A percentile compares a stretch with the other conserved stretches of the same genome.
Conservation (phyloP, 805 yeast genomes). For the Kluyveromyces siamensis region DNA sequence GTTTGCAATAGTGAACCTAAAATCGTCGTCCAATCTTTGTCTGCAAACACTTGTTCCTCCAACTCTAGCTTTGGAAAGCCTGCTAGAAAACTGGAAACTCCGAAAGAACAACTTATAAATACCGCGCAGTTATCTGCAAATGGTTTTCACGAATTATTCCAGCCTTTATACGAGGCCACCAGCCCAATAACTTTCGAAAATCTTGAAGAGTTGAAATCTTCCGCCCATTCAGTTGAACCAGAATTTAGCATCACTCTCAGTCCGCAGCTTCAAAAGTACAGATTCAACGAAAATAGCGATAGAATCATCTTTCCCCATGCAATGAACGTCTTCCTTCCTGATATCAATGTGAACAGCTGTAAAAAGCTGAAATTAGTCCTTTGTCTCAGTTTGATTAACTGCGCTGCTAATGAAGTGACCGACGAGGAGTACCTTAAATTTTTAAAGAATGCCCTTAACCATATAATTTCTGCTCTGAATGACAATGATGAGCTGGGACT, state of each 20-base stretch:
- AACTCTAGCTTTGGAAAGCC: not conserved
- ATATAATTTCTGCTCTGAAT: conserved; percentile 25
- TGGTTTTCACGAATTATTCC: conserved; percentile 18
- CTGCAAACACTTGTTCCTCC: not conserved
- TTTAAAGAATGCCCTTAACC: conserved; percentile 21
- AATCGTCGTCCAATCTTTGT: not conserved
- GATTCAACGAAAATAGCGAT: conserved; percentile 5
- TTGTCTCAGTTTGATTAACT: conserved; percentile 34
- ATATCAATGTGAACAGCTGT: conserved; percentile 31
- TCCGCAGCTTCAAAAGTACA: conserved; percentile 16
- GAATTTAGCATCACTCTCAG: conserved; percentile 13
- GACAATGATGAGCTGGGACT: conserved; percentile 38
- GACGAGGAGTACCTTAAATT: conserved; percentile 24
- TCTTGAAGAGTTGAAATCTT: not conserved
- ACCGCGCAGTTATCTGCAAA: conserved; percentile 23
- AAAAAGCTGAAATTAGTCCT: conserved; percentile 36
- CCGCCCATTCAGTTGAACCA: not conserved
- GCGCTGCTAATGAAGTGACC: conserved; percentile 13
- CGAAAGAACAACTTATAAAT: conserved; percentile 21
- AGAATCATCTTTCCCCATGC: conserved; percentile 12
- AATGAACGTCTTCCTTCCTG: conserved; percentile 8
- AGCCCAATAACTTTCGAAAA: not conserved
- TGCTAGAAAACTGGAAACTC: conserved; percentile 12
- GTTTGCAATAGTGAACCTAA: not conserved
- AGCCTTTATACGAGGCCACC: not conserved